Evolutionary conservation across 2,329 filamentous ascomycete species (phyloP), one percentile per base, ranked within the genome.

Genomic region (Lasiodiplodia sp.): DNA sequence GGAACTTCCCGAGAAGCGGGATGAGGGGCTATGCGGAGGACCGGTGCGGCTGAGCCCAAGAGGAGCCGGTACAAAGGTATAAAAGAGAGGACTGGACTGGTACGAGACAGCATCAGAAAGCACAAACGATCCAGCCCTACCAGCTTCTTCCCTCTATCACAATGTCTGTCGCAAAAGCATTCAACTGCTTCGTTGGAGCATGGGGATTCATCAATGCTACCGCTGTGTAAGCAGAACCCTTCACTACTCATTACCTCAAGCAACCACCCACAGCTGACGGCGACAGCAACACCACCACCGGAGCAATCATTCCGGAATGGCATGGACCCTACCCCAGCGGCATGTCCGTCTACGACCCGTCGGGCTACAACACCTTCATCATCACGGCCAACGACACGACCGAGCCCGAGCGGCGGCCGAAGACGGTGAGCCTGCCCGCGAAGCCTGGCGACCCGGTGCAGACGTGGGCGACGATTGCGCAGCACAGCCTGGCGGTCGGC

Each of bases 361-460:
- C 60, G 11, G 60, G 60, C 47, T 64, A 64, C 60, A 21, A 37
- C 44, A 10, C 18, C 28, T 64, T 37, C 60, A 25, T 52, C 44
- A 38, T 64, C 44, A 64, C 60, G 16, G 47, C 44, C 47, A 64
- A 64, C 47, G 60, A 64, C 60, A 64, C 60, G 21, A 64, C 60
- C 12, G 23, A 64, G 47, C 31, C 60, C 25, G 60, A 64, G 47
- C 14, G 37, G 5, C 60, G 60, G 18, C 60, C 60, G 12, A 6
- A 3, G 10, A 64, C 12, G 18, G 28, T 64, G 18, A 21, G 18
- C n/a, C 60, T 64, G 28, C 60, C 60, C 11, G 60, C 60, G 25
- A 31, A 51, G 31, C 47, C 60, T 11, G 44, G 18, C 44, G 60
- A 64, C 47, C 12, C 28, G 11, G 60, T 52, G 28, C n/a, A 37